Evolutionary conservation across 2,329 filamentous ascomycete species (phyloP).

Genomic region (Neonectria hederae): DNA sequence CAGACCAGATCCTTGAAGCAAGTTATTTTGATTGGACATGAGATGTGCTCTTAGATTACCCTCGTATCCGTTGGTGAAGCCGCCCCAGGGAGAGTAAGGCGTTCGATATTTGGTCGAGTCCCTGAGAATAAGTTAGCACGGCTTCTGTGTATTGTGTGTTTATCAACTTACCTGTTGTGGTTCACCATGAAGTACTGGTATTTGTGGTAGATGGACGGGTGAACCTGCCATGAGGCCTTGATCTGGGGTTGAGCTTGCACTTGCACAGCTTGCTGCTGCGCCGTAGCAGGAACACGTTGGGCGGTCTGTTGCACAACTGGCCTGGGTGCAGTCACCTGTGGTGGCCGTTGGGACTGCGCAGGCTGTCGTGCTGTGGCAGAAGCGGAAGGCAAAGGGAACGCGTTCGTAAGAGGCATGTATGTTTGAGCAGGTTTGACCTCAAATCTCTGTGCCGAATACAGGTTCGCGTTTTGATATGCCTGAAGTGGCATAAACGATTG

Average conservation of each 20-base stretch:
- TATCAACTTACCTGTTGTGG: slow-evolving; percentile 61
- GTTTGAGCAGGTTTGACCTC: slow-evolving; percentile 31
- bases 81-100: slow-evolving; percentile 65
- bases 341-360: slow-evolving; percentile 28
- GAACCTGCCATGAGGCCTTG: slow-evolving; percentile 47
- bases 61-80: slow-evolving; percentile 70
- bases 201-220: slow-evolving; percentile 59
- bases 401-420: slow-evolving; percentile 20
- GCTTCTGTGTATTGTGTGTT: neutral
- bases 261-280: slow-evolving; percentile 24
- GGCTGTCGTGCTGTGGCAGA: slow-evolving; percentile 5
- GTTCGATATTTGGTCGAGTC: slow-evolving; percentile 66
- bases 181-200: slow-evolving; percentile 69
- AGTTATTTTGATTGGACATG: slow-evolving; percentile 46
- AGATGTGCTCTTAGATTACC: slow-evolving; percentile 59
- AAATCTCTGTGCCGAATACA: slow-evolving; percentile 39
- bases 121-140: slow-evolving; percentile 47
- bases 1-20: slow-evolving; percentile 41
- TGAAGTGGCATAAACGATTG: slow-evolving; percentile 23
- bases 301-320: slow-evolving; percentile 7
- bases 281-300: slow-evolving; percentile 11
- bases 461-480: slow-evolving; percentile 21
- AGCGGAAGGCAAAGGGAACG: slow-evolving; percentile 5
- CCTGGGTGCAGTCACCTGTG: neutral
- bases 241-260: slow-evolving; percentile 33